Base-by-base conservation (phyloP, 179 eudicot genomes). In the Vitellaria paradoxa region DNA sequence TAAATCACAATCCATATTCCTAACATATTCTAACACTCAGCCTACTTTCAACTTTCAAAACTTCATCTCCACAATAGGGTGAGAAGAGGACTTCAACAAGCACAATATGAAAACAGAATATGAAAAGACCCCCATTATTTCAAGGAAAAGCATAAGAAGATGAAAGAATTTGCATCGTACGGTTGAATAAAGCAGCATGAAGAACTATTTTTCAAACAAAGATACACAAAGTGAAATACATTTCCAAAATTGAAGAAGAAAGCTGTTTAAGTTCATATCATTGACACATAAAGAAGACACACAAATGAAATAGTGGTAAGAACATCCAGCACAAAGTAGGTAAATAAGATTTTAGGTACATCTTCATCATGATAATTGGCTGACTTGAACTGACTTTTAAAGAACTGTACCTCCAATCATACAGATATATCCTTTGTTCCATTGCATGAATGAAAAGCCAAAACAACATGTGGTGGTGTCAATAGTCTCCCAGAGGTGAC, bases 161-260 rank as follows among this genome's bases (percentile, higher is more conserved):
- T 37, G 24, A 6, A 53, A 53, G 18, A 50, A 50, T 18, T 45
- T 15, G 72, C 56, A 6, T n/a, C 26, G n/a, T 11, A 68, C 30
- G 7, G 18, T 26, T 40, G 42, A 59, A 21, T 18, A 40, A 46
- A 6, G 9, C 37, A 30, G 1, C 37, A 30, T 30, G 37, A 30
- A 30, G 6, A 59, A 18, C 10, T 20, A 5, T 59, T 18, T 53
- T 17, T 18, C 75, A 5, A 72, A 72, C 49, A 4, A 72, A 56
- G 37, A 57, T 18, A 26, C 17, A 37, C 15, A 5, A 49, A 9
- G 47, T 9, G 21, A 53, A 21, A 49, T 17, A 20, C 12, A 53
- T 12, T 71, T 15, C 23, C 55, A 65, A 64, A 75, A 75, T 40
- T 53, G 13, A 75, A 10, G 11, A 65, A 75, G 63, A 24, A 50